phyloP scores from a whole-genome alignment of 768 basidiomycete genomes.

The Boletellus ananiceps region DNA sequence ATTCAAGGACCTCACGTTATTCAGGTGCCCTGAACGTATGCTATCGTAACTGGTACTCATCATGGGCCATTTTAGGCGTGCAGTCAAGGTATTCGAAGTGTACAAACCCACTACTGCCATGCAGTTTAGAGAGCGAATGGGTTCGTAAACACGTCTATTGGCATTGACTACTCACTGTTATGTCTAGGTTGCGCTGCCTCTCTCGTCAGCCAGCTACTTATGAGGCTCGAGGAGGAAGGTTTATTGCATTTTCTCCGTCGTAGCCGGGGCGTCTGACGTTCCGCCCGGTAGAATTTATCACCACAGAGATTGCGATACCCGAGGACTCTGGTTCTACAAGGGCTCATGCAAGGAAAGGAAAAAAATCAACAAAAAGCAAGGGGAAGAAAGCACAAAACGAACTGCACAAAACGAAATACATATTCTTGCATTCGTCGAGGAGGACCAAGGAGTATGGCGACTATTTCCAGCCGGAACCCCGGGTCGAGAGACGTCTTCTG shows the following conservation, averaged over 20 bases:
- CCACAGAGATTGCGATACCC: slow-evolving; percentile 41
- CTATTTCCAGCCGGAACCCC: slow-evolving; percentile 62
- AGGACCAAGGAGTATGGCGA: slow-evolving; percentile 49
- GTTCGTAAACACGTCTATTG: slow-evolving; percentile 34
- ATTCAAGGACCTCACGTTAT: slow-evolving; percentile 65
- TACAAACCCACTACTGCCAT: slow-evolving; percentile 39
- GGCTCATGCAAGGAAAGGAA: slow-evolving; percentile 36
- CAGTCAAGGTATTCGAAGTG: slow-evolving; percentile 64
- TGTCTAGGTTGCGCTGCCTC: slow-evolving; percentile 47
- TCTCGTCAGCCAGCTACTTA: slow-evolving; percentile 59
- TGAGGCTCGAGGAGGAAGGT: slow-evolving; percentile 71
- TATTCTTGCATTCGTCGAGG: slow-evolving; percentile 49
- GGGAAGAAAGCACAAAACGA: slow-evolving; percentile 43
- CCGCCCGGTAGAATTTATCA: slow-evolving; percentile 51
- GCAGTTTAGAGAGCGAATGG: slow-evolving; percentile 58
- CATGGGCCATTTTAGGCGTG: slow-evolving; percentile 41
- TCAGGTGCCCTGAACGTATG: slow-evolving; percentile 44
- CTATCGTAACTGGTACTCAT: neutral
- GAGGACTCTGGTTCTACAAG: slow-evolving; percentile 47
- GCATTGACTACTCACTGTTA: slow-evolving; percentile 7
- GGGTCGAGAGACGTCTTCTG: slow-evolving; percentile 56
- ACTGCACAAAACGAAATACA: slow-evolving; percentile 52
- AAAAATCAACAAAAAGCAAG: slow-evolving; percentile 41
- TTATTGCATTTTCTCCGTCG: neutral
- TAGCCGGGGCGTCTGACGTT: slow-evolving; percentile 7